These are phyloP conservation scores for Neopestalotiopsis rosae DNA, from an alignment of 2,329 filamentous ascomycete species.

Conservation along the genomic window DNA sequence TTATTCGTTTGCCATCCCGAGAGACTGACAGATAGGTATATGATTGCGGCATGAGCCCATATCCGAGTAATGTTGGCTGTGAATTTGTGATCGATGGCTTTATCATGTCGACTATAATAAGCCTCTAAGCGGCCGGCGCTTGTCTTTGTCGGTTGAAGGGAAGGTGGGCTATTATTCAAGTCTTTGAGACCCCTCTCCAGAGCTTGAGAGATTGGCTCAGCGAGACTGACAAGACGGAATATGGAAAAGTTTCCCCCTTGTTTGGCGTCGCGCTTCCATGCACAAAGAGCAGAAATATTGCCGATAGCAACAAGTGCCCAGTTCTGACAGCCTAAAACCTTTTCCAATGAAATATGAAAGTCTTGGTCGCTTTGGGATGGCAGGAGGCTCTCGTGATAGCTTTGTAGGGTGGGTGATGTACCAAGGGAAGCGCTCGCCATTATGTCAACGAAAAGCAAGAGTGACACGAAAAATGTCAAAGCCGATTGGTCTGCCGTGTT, in stretches of 20 bases:
- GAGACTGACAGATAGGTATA: conserved; percentile 9
- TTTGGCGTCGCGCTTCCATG: conserved; percentile 9
- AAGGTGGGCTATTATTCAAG: not conserved
- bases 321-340: not conserved
- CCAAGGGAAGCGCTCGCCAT: conserved; percentile 1
- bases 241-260: not conserved
- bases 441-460: not conserved
- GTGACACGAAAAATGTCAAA: conserved; percentile 5
- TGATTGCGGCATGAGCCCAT: not conserved
- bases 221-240: not conserved
- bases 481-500: conserved; percentile 1
- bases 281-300: conserved; percentile 4
- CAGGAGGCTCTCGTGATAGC: not conserved
- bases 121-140: not conserved
- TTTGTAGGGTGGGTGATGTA: not conserved
- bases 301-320: conserved; percentile 2
- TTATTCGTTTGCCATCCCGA: not conserved
- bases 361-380: not conserved
- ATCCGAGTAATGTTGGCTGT: not conserved
- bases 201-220: not conserved
- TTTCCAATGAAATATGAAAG: not conserved
- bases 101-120: not conserved
- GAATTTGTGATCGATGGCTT: not conserved
- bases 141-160: not conserved
- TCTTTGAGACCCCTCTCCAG: not conserved